Conservation (phyloP, 495 filamentous ascomycete genomes). For the Penicilliopsis zonata region DNA sequence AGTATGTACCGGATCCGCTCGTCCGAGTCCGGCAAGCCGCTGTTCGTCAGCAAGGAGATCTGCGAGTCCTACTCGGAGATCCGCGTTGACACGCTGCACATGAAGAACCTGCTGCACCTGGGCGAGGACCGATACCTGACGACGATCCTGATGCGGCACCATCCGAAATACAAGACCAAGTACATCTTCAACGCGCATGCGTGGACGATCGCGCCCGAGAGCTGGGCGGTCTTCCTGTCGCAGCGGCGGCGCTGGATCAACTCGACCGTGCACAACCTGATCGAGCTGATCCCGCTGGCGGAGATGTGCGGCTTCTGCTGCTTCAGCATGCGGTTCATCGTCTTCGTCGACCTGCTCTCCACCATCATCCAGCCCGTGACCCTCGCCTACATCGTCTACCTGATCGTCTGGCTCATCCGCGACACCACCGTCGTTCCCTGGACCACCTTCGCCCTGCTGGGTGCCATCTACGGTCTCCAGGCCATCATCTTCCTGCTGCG, state of each 20-base stretch:
- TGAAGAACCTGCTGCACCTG: slow-evolving; percentile 95
- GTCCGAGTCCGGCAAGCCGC: slow-evolving; percentile 82
- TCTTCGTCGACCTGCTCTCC: slow-evolving; percentile 86
- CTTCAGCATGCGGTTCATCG: slow-evolving; percentile 98
- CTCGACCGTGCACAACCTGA: slow-evolving; percentile 95
- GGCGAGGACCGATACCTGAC: slow-evolving; percentile 91
- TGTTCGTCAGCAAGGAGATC: slow-evolving; percentile 89
- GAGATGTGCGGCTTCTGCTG: slow-evolving; percentile 99
- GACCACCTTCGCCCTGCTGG: slow-evolving; percentile 80
- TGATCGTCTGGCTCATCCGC: slow-evolving; percentile 60
- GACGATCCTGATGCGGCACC: slow-evolving; percentile 84
- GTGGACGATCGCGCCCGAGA: slow-evolving; percentile 92
- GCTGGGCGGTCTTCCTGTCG: slow-evolving; percentile 87
- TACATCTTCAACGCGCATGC: slow-evolving; percentile 87
- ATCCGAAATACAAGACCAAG: slow-evolving; percentile 94
- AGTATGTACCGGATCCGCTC: slow-evolving; percentile 96
- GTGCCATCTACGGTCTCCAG: slow-evolving; percentile 91
- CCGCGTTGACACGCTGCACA: slow-evolving; percentile 94
- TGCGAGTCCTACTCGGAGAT: slow-evolving; percentile 79
- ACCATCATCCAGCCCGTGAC: slow-evolving; percentile 89
- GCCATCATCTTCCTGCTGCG: slow-evolving; percentile 93
- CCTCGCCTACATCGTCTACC: slow-evolving; percentile 81
- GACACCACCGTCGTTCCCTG: slow-evolving; percentile 56
- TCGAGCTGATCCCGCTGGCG: slow-evolving; percentile 84
- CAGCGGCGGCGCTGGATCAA: slow-evolving; percentile 99